Evolutionary conservation across 2,329 filamentous ascomycete species (phyloP).

Genomic region (Cladophialophora yegresii): DNA sequence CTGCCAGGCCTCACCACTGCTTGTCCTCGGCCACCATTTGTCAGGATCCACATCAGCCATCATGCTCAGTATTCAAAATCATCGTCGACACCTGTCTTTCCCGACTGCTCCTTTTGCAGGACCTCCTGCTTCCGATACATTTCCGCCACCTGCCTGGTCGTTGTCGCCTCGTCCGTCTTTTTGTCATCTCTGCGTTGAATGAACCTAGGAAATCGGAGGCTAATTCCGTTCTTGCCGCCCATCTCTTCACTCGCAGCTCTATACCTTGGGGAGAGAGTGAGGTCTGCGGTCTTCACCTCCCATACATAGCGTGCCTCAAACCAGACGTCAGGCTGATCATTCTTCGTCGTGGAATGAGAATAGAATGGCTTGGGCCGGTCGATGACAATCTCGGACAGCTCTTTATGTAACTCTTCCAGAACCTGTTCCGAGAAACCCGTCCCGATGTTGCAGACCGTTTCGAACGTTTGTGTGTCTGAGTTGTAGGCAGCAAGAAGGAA

Average conservation of each 20-base stretch:
- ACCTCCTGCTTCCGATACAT: constrained; percentile 97
- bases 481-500: constrained; percentile 97
- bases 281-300: constrained; percentile 96
- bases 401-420: constrained; percentile 79
- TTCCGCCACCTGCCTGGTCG: constrained; percentile 81
- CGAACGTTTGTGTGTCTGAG: constrained; percentile 73
- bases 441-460: constrained; percentile 97
- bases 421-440: constrained; percentile 95
- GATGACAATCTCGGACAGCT: constrained; percentile 76
- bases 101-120: constrained; percentile 77
- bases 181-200: constrained; percentile 93
- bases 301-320: constrained; percentile 93
- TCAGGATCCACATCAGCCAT: neutral
- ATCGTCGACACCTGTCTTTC: constrained; percentile 83
- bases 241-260: constrained; percentile 85
- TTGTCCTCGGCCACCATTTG: neutral
- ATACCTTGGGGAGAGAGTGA: constrained; percentile 90
- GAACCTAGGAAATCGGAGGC: constrained; percentile 86
- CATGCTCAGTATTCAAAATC: constrained; percentile 85
- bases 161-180: constrained; percentile 88
- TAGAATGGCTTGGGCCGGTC: constrained; percentile 94
- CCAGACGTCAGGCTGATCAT: constrained; percentile 98
- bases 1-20: neutral
- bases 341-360: constrained; percentile 75
- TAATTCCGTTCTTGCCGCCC: constrained; percentile 72